Percentiles rank a stretch among this genome's conserved stretches.
Evolutionary conservation across 2,329 filamentous ascomycete species (phyloP).

Genomic region (Fusarium sp.): DNA sequence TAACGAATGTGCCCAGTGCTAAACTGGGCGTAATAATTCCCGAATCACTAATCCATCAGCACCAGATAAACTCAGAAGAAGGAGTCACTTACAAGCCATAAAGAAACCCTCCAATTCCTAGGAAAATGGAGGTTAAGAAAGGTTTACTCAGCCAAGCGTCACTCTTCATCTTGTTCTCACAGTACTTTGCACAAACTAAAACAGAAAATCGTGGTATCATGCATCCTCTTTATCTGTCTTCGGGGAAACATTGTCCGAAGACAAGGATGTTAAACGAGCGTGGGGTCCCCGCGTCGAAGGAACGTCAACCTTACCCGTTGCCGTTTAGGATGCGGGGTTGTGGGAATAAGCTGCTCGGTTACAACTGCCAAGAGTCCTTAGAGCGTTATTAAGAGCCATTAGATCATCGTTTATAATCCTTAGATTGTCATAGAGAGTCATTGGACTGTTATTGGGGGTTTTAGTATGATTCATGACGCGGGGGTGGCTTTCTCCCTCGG

Average conservation of each 20-base stretch:
- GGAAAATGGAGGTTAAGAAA: constrained; percentile 53
- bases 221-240: constrained; percentile 19
- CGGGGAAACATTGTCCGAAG: constrained; percentile 33
- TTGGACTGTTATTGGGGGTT: constrained; percentile 3
- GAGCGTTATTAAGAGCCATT: constrained; percentile 12
- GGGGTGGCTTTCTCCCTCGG: constrained; percentile 31
- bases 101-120: constrained; percentile 55
- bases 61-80: too few relatives aligned
- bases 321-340: constrained; percentile 38
- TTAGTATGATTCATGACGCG: constrained; percentile 16
- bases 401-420: neutral
- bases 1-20: constrained; percentile 50
- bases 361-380: constrained; percentile 8
- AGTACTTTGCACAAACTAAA: rapidly evolving
- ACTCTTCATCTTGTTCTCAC: constrained; percentile 38
- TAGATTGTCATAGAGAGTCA: neutral
- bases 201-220: neutral
- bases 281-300: constrained; percentile 23
- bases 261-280: constrained; percentile 1
- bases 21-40: constrained; percentile 56
- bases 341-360: constrained; percentile 6
- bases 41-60: constrained; percentile 48
- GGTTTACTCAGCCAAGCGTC: constrained; percentile 52
- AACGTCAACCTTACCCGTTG: constrained; percentile 12
- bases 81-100: constrained; percentile 51